phyloP scores from a whole-genome alignment of 208 protist species.

The Entamoeba invadens region DNA sequence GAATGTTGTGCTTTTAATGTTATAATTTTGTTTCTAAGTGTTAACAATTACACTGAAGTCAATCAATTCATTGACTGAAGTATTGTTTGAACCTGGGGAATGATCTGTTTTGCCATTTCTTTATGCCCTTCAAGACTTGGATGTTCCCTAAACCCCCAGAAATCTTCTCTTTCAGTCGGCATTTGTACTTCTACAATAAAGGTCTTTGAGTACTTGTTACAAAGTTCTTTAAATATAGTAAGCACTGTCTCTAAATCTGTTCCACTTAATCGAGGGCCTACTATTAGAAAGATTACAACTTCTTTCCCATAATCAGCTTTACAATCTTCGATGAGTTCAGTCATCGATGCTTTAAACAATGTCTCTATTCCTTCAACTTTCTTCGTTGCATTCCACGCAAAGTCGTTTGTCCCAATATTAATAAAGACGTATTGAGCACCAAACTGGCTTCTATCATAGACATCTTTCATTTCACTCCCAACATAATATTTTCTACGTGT shows the following conservation, averaged over 20 bases:
- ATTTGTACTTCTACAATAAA: not conserved
- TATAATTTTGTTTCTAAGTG: too few relatives aligned
- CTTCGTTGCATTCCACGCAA: not conserved
- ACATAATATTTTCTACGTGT: not conserved
- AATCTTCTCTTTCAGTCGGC: not conserved
- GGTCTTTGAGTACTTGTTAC: not conserved
- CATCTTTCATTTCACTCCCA: not conserved
- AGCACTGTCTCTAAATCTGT: not conserved
- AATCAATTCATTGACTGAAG: too few relatives aligned
- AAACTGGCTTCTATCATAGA: not conserved
- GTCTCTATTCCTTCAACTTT: not conserved
- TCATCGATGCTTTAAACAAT: not conserved
- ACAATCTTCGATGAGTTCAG: not conserved
- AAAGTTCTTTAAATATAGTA: not conserved
- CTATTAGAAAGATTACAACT: not conserved
- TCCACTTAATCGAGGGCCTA: not conserved
- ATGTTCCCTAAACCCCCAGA: not conserved
- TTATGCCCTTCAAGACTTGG: not conserved
- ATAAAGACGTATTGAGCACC: not conserved
- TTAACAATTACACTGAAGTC: too few relatives aligned
- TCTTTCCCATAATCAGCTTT: not conserved
- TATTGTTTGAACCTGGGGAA: not conserved
- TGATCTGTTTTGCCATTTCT: not conserved
- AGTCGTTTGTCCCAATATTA: not conserved
- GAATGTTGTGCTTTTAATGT: too few relatives aligned